Conservation (phyloP, 257 asterid species). For the Solanum lignicaule region DNA sequence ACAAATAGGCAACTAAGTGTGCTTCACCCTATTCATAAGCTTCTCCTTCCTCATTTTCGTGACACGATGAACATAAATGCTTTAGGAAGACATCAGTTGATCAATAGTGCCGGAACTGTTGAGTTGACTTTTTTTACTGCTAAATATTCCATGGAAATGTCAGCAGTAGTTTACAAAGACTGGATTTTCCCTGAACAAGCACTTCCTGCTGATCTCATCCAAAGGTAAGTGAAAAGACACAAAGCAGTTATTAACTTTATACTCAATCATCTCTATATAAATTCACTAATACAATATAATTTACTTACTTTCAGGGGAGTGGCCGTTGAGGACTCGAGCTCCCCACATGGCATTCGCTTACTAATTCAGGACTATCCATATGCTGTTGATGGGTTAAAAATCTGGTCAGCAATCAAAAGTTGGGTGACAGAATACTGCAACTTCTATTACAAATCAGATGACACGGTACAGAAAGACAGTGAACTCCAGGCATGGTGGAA, state of each 20-base stretch:
- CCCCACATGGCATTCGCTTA: conserved; percentile 52
- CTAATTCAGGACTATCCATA: conserved; percentile 63
- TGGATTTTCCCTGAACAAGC: conserved; percentile 28
- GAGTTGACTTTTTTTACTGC: conserved; percentile 9
- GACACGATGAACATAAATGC: conserved; percentile 27
- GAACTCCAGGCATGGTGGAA: conserved; percentile 86
- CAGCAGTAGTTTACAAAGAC: conserved; percentile 11
- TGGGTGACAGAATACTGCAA: conserved; percentile 67
- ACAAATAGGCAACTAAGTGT: conserved; percentile 20
- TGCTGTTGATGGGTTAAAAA: conserved; percentile 74
- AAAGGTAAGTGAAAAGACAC: conserved; percentile 10
- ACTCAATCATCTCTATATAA: not conserved
- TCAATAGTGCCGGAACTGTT: conserved; percentile 13
- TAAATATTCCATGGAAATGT: conserved; percentile 21
- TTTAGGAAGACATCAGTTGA: conserved; percentile 13
- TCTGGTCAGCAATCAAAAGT: conserved; percentile 63
- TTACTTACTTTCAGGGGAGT: conserved; percentile 33
- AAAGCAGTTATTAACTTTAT: not conserved
- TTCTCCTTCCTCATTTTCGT: conserved; percentile 21
- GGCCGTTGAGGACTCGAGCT: conserved; percentile 47
- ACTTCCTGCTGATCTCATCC: conserved; percentile 25
- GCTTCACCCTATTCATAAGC: conserved; percentile 24
- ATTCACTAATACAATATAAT: not conserved
- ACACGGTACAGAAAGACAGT: conserved; percentile 23
- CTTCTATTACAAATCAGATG: conserved; percentile 48